A percentile compares a stretch with the other conserved stretches of the same genome.
Evolutionary conservation across 148 eudicot species (phyloP).

Genomic region (Salicornia ramosissima): DNA sequence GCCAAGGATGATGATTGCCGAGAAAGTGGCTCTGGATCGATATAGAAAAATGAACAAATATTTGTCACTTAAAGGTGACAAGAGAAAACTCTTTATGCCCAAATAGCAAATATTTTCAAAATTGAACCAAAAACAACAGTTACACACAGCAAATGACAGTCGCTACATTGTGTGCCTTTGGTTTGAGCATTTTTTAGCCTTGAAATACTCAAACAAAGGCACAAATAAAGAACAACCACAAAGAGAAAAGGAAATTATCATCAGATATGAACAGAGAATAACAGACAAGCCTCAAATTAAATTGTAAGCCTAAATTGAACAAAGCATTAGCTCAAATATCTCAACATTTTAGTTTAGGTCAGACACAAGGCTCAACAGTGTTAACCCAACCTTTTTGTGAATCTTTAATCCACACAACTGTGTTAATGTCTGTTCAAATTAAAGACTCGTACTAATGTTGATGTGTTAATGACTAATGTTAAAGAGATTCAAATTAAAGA

Average conservation of each 20-base stretch:
- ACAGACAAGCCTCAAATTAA: not conserved
- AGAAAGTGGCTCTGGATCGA: constrained; percentile 73
- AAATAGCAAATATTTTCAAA: not conserved
- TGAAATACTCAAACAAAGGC: no score
- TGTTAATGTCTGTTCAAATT: no score
- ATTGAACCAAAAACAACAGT: not conserved
- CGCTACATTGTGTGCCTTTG: not conserved
- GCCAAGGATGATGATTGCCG: constrained; percentile 58
- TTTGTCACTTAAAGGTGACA: constrained; percentile 1
- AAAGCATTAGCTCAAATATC: not conserved
- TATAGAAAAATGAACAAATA: constrained; percentile 6
- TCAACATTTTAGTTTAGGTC: not conserved
- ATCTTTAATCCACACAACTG: no score
- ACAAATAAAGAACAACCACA: not conserved
- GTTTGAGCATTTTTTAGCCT: no score
- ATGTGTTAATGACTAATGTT: no score
- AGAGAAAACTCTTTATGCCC: not conserved
- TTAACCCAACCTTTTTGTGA: no score
- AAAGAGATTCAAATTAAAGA: no score
- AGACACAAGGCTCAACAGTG: not conserved
- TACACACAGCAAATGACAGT: not conserved
- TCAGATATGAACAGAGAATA: not conserved
- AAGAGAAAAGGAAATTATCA: not conserved
- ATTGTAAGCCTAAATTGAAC: not conserved
- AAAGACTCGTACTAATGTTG: no score